Evolutionary conservation across 2,329 filamentous ascomycete species (phyloP).

Genomic region (Colletotrichum eremochloae): DNA sequence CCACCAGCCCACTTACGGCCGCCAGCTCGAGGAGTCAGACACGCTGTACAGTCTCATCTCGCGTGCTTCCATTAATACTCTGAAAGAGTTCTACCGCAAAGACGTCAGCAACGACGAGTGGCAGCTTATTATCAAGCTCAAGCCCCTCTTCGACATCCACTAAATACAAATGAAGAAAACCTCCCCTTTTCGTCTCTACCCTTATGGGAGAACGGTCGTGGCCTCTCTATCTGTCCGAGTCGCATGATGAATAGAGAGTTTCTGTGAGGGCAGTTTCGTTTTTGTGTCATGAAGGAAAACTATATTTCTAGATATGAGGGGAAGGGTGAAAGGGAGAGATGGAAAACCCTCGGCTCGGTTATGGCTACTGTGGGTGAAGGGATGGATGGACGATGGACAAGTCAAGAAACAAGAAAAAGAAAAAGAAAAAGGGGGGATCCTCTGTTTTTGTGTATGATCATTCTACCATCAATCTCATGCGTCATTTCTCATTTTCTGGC

Average conservation of each 20-base stretch:
- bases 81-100: slow-evolving; percentile 94
- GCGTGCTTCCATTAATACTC: slow-evolving; percentile 88
- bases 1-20: slow-evolving; percentile 93
- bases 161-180: slow-evolving; percentile 54
- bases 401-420: slow-evolving; percentile 25
- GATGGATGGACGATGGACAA: slow-evolving; percentile 12
- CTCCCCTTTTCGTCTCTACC: neutral
- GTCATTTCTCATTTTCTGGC: slow-evolving; percentile 10
- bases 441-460: slow-evolving; percentile 22
- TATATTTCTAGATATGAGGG: neutral
- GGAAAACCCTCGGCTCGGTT: neutral
- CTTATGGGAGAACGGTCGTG: neutral
- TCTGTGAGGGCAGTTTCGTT: neutral
- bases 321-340: neutral
- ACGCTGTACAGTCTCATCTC: slow-evolving; percentile 89
- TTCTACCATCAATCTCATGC: neutral
- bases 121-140: slow-evolving; percentile 94
- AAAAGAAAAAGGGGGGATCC: neutral
- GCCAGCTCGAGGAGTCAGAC: slow-evolving; percentile 94
- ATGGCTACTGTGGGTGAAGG: neutral
- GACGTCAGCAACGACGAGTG: slow-evolving; percentile 95
- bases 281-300: neutral
- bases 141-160: slow-evolving; percentile 90
- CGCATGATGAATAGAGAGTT: neutral
- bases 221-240: neutral